Conservation (phyloP, 768 basidiomycete species). For the Ramaria rubella region DNA sequence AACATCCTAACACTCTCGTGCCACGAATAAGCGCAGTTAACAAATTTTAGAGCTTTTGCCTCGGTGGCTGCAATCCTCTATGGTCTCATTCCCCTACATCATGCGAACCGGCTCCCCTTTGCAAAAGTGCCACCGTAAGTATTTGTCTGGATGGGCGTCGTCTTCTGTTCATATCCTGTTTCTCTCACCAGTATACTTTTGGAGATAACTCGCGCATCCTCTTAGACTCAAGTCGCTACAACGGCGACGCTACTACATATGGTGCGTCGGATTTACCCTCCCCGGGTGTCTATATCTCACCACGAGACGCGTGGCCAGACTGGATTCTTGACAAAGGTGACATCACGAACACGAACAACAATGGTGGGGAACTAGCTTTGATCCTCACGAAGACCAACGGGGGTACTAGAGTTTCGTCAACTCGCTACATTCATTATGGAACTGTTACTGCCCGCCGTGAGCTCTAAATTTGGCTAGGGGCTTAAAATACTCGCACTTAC, state of each 20-base stretch:
- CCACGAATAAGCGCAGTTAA: background rate
- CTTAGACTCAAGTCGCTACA: conserved; percentile 56
- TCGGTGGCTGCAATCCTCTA: conserved; percentile 81
- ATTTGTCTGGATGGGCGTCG: background rate
- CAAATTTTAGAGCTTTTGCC: conserved; percentile 50
- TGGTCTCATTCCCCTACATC: conserved; percentile 56
- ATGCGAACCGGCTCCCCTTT: conserved; percentile 67
- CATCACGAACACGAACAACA: conserved; percentile 55
- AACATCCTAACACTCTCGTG: background rate
- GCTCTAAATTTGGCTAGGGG: conserved; percentile 16
- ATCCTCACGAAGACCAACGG: conserved; percentile 63
- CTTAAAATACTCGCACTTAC: background rate
- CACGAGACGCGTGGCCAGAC: conserved; percentile 38
- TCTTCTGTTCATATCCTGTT: background rate
- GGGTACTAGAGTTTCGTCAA: conserved; percentile 73
- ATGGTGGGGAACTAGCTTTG: conserved; percentile 60
- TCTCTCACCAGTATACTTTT: conserved; percentile 53
- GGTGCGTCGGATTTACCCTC: conserved; percentile 30
- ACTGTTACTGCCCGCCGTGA: conserved; percentile 58
- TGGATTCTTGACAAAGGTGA: conserved; percentile 66
- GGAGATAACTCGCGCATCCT: conserved; percentile 59
- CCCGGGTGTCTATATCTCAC: background rate
- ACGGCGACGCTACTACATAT: conserved; percentile 68
- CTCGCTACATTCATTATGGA: conserved; percentile 78
- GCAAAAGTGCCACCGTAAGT: conserved; percentile 53